Evolutionary conservation across 2,329 filamentous ascomycete species (phyloP), one percentile per base, ranked within the genome.

Genomic region (Sordariomycetes sp.): DNA sequence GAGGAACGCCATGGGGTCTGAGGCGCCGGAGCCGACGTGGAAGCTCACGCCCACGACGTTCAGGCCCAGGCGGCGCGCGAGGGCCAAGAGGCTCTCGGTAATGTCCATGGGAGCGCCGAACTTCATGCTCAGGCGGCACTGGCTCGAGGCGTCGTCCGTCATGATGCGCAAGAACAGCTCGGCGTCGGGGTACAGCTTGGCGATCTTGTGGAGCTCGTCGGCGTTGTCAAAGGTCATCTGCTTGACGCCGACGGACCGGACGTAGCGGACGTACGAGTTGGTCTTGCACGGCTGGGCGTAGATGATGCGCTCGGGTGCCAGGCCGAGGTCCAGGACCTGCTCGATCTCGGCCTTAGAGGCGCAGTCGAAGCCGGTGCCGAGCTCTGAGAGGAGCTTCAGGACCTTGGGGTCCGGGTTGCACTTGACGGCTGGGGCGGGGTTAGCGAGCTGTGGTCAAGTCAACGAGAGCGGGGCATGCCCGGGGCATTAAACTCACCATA

Each of bases 271-370:
- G 72, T 96, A 97, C 53, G 92, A 96, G 76, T 94, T 95, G 66
- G 94, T 99, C 84, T 99, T 99, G 87, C 94, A 97, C 58, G 94
- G 94, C 76, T 99, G 94, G 54, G 94, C 94, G 69, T 97, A 99
- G 74, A 99, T 96, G 77, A 99, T 95, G 70, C 92, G 90, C 63
- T 85, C 82, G 13, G 94, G 89, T 67, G 89, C 85, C 63, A 95
- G 80, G 64, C 90, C 91, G 70, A 91, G 81, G 66, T 80, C 78
- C 57, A 97, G 79, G 61, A 96, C 87, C 71, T 91, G 85, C 71
- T 99, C 91, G 65, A 99, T 96, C 76, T 99, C 94, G 62, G 86
- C 80, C 81, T 97, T 97, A 73, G 92, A 97, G 62, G 94, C 94
- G 73, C 94, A 99, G 74, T 99, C 94, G 71, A 99, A 99, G 66